Evolutionary conservation across 75 land plant genomes (phyloP).

Genomic region (Pinus tabuliformis): DNA sequence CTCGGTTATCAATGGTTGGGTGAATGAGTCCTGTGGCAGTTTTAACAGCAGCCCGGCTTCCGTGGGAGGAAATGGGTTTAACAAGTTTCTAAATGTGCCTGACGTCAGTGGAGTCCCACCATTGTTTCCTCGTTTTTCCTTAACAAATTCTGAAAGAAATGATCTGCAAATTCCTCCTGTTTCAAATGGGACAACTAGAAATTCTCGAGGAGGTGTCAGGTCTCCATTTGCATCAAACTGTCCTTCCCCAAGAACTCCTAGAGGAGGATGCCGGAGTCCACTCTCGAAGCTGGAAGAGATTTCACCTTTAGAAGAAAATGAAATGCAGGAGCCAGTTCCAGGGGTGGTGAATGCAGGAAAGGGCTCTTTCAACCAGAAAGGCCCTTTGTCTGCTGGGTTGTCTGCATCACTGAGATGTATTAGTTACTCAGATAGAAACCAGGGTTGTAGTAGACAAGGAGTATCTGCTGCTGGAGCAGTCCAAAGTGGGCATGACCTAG

Average conservation of each 20-base stretch:
- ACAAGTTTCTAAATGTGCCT: neutral
- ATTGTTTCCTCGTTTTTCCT: neutral
- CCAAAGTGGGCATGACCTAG: conserved; percentile 55
- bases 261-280: conserved; percentile 20
- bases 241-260: conserved; percentile 18
- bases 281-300: conserved; percentile 47
- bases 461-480: conserved; percentile 1
- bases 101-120: neutral
- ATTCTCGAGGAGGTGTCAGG: neutral
- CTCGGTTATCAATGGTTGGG: neutral
- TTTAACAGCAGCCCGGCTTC: neutral
- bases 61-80: neutral
- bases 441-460: conserved; percentile 1
- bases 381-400: neutral
- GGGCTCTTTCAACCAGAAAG: neutral
- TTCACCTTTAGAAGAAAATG: conserved; percentile 36
- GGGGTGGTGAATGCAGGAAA: neutral
- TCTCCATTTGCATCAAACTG: conserved; percentile 10
- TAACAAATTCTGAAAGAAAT: neutral
- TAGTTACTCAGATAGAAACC: neutral
- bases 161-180: neutral
- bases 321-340: conserved; percentile 1
- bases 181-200: conserved; percentile 5
- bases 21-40: neutral
- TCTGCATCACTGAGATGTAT: conserved; percentile 14